Conservation (phyloP, 2,329 filamentous ascomycete species). For the Diplocarpon mali region DNA sequence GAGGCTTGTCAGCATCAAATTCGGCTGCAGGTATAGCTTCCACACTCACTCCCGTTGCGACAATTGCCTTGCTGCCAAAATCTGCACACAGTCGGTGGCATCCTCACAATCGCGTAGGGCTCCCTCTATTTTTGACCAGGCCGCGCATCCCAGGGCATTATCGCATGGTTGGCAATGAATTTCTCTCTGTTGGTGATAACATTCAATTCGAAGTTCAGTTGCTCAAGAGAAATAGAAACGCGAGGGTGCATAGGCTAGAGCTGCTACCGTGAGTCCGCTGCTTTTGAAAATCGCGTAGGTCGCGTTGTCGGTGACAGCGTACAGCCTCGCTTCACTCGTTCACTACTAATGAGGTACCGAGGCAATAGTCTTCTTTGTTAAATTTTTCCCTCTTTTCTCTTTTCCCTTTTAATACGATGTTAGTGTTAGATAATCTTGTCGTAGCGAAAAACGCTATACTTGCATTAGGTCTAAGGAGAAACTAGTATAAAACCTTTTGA, state of each 20-base stretch:
- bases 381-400: no score
- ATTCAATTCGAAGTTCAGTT: background rate
- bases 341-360: no score
- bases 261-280: no score
- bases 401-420: no score
- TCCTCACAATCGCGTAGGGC: conserved; percentile 1
- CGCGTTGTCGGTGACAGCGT: no score
- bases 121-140: background rate
- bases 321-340: no score
- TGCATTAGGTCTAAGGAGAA: no score
- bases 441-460: no score
- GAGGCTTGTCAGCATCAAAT: conserved; percentile 5
- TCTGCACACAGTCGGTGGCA: conserved; percentile 34
- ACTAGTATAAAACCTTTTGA: no score
- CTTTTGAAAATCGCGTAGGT: no score
- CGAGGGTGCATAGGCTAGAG: background rate
- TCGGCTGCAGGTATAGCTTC: background rate
- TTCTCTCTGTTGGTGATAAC: background rate
- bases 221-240: background rate
- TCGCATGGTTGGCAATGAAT: background rate
- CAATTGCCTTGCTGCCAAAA: conserved; percentile 57
- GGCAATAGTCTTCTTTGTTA: background rate
- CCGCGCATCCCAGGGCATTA: conserved; percentile 1
- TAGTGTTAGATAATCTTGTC: no score
- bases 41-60: conserved; percentile 31